These are phyloP conservation scores for Plasmodium relictum DNA, from an alignment of 169 alveolate species.

Conservation along the genomic window DNA sequence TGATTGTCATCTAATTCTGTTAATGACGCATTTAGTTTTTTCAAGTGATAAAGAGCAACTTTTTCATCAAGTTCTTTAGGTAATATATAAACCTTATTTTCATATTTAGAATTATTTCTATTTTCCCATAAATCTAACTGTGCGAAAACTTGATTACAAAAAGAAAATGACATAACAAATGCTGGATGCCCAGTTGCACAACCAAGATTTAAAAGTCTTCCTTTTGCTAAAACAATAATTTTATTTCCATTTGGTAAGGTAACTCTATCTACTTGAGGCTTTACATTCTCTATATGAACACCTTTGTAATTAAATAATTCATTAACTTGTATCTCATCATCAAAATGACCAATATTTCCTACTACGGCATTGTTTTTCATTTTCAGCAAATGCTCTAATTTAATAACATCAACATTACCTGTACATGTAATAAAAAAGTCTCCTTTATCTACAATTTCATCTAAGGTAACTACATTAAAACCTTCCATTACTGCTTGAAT, in stretches of 20 bases:
- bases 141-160: slow-evolving; percentile 95
- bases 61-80: slow-evolving; percentile 98
- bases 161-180: slow-evolving; percentile 98
- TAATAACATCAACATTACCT: slow-evolving; percentile 96
- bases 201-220: slow-evolving; percentile 98
- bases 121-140: slow-evolving; percentile 88
- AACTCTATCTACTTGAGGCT: slow-evolving; percentile 95
- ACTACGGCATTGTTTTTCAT: slow-evolving; percentile 98
- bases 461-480: slow-evolving; percentile 93
- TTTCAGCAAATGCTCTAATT: slow-evolving; percentile 94
- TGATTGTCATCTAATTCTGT: slow-evolving; percentile 94
- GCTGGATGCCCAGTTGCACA: slow-evolving; percentile 99
- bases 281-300: slow-evolving; percentile 91
- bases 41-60: slow-evolving; percentile 97
- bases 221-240: slow-evolving; percentile 95
- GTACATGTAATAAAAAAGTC: slow-evolving; percentile 98
- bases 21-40: slow-evolving; percentile 94
- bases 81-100: slow-evolving; percentile 92
- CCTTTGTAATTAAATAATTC: slow-evolving; percentile 94
- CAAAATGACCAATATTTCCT: slow-evolving; percentile 98
- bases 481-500: slow-evolving; percentile 99
- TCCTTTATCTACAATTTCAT: slow-evolving; percentile 92
- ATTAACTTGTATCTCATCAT: slow-evolving; percentile 97
- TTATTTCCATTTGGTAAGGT: slow-evolving; percentile 94
- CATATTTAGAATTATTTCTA: slow-evolving; percentile 78